Evolutionary conservation across 1,284 basidiomycete species (phyloP).

Genomic region (Tilletia walkeri): DNA sequence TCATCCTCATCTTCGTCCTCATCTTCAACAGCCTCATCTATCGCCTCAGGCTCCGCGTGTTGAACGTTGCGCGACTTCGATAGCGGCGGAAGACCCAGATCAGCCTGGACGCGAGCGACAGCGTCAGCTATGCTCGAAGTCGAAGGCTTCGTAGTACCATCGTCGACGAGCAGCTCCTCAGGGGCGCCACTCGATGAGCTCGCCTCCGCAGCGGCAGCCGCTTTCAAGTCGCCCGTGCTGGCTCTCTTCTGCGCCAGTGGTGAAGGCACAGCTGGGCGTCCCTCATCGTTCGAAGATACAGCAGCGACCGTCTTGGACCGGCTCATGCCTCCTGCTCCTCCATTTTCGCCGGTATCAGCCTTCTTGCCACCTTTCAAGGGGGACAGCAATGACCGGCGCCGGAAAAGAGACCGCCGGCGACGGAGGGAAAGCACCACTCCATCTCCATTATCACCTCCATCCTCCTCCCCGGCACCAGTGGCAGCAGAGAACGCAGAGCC

Average conservation of each 20-base stretch:
- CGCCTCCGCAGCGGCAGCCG: not conserved
- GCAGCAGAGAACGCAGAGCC: not conserved
- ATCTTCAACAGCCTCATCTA: not conserved
- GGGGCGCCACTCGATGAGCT: not conserved
- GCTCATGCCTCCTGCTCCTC: not conserved
- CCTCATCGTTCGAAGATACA: not conserved
- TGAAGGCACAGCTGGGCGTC: not conserved
- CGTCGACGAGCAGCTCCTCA: not conserved
- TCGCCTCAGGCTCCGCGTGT: not conserved
- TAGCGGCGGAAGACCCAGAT: not conserved
- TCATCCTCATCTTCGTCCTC: not conserved
- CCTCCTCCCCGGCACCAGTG: slow-evolving; percentile 4
- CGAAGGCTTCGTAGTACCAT: not conserved
- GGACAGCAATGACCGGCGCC: not conserved
- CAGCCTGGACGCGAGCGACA: not conserved
- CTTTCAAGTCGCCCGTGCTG: not conserved
- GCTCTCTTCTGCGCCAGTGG: not conserved
- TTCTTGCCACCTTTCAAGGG: not conserved
- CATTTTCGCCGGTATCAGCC: not conserved
- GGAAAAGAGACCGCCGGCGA: not conserved
- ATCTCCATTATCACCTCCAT: not conserved
- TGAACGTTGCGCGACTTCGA: not conserved
- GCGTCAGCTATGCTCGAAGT: not conserved
- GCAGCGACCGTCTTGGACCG: slow-evolving; percentile 8
- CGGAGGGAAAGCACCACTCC: not conserved